Conservation (phyloP, 371 early-diverging fungal genomes). For the Haplosporangium sp. region DNA sequence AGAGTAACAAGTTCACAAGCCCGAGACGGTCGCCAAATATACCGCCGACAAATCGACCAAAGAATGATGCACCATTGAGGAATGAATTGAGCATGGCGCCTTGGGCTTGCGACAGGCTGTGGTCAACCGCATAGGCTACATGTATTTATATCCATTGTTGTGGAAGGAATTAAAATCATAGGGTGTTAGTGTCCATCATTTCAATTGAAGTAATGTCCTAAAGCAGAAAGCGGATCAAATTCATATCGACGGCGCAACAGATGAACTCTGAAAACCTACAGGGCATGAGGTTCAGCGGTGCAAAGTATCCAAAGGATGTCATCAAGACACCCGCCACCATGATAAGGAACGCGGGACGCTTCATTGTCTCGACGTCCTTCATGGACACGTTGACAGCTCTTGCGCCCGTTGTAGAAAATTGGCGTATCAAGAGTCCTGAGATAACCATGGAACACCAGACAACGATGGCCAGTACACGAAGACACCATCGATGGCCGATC, state of each 20-base stretch:
- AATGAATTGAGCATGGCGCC: constrained; percentile 59
- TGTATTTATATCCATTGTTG: constrained; percentile 20
- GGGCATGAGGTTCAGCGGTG: constrained; percentile 48
- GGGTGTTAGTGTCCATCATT: not conserved
- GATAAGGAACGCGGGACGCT: constrained; percentile 44
- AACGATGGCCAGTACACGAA: constrained; percentile 60
- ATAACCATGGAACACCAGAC: constrained; percentile 32
- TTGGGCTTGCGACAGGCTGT: constrained; percentile 32
- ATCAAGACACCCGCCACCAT: constrained; percentile 55
- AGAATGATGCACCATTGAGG: constrained; percentile 61
- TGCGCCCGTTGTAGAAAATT: constrained; percentile 35
- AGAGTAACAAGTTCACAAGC: constrained; percentile 57
- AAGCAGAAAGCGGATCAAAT: constrained; percentile 4
- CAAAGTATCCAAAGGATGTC: constrained; percentile 54
- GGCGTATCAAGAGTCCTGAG: constrained; percentile 50
- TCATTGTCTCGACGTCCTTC: constrained; percentile 33
- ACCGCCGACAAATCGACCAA: constrained; percentile 60
- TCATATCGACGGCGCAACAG: not conserved
- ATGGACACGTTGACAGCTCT: constrained; percentile 31
- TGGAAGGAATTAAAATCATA: constrained; percentile 34
- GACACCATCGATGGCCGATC: constrained; percentile 60
- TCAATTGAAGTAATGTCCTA: not conserved
- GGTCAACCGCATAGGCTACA: constrained; percentile 54
- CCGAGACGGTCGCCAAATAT: constrained; percentile 59
- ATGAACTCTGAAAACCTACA: constrained; percentile 24